Evolutionary conservation across 208 protist genomes (phyloP).

Genomic region (Tritrichomonas musculus): DNA sequence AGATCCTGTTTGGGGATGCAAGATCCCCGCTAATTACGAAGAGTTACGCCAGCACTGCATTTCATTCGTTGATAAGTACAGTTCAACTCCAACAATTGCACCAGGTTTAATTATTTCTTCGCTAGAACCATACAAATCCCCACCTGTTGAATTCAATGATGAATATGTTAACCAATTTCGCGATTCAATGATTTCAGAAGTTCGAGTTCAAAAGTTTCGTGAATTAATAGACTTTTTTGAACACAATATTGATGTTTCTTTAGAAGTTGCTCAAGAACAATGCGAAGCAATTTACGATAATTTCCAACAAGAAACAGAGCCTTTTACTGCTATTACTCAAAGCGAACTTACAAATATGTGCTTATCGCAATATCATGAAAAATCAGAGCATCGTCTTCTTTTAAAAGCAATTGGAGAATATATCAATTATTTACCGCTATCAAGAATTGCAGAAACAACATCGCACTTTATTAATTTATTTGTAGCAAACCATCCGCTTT

Average conservation of each 20-base stretch:
- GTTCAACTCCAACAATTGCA: background rate
- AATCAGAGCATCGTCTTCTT: background rate
- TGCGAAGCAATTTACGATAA: background rate
- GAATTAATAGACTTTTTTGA: background rate
- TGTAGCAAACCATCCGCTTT: background rate
- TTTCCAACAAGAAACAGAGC: background rate
- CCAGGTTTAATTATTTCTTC: background rate
- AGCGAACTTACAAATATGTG: background rate
- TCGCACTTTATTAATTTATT: background rate
- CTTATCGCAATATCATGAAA: background rate
- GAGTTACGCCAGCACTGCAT: background rate
- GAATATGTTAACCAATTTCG: background rate
- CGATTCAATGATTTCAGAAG: background rate
- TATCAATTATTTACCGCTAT: background rate
- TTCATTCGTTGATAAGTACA: slow-evolving; percentile 10
- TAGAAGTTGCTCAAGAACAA: slow-evolving; percentile 19
- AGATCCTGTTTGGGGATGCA: background rate
- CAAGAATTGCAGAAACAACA: background rate
- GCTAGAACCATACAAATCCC: background rate
- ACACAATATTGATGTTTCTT: background rate
- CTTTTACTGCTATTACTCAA: background rate
- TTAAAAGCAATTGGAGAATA: slow-evolving; percentile 6
- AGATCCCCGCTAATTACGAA: slow-evolving; percentile 30
- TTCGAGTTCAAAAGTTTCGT: background rate
- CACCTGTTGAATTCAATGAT: background rate